These are phyloP conservation scores for Entrophospora sp. DNA, from an alignment of 192 early-diverging fungal species.

Conservation along the genomic window DNA sequence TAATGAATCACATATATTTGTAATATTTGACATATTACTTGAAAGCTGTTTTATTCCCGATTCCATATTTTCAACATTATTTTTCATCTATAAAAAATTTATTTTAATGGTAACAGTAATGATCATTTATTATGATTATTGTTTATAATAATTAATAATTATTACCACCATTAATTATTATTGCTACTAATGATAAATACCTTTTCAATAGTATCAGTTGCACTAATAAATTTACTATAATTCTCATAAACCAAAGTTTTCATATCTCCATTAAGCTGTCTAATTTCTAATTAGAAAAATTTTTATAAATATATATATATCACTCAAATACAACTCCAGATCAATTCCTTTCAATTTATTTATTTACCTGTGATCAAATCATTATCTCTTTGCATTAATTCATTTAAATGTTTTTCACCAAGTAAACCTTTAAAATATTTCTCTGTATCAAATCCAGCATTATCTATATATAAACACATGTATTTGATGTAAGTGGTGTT, in stretches of 20 bases:
- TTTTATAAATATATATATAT: no score
- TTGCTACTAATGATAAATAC: conserved; percentile 20
- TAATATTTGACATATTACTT: conserved; percentile 45
- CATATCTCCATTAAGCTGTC: conserved; percentile 90
- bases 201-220: conserved; percentile 83
- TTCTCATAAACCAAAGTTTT: conserved; percentile 98
- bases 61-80: conserved; percentile 81
- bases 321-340: no score
- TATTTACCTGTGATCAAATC: conserved; percentile 61
- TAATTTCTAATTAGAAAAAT: conserved; percentile 43
- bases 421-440: conserved; percentile 71
- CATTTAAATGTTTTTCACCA: conserved; percentile 55
- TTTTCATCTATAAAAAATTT: conserved; percentile 84
- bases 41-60: conserved; percentile 69
- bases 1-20: conserved; percentile 40
- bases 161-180: no score
- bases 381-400: conserved; percentile 67
- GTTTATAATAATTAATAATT: no score
- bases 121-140: no score
- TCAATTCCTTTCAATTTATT: no score
- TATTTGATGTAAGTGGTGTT: no score
- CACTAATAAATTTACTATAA: conserved; percentile 94
- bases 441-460: conserved; percentile 61
- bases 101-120: no score
- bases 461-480: conserved; percentile 36